Evolutionary conservation across 768 basidiomycete species (phyloP).

Genomic region (Paxillus ammoniavirescens): DNA sequence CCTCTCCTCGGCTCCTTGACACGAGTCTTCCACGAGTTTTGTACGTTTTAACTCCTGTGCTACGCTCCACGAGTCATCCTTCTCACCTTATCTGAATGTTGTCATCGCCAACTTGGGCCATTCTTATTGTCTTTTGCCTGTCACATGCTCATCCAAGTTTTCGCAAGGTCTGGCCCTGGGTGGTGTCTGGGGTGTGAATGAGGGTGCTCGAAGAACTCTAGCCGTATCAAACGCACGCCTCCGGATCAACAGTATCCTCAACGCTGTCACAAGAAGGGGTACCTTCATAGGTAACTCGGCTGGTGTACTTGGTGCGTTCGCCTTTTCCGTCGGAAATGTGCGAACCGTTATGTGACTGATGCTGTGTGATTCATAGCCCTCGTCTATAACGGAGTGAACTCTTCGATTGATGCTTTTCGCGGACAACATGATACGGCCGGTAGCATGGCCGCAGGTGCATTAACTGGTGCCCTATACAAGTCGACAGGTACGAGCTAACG

Average conservation of each 20-base stretch:
- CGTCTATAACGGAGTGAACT: constrained; percentile 95
- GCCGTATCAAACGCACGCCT: constrained; percentile 83
- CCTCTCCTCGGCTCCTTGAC: constrained; percentile 55
- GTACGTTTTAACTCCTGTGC: constrained; percentile 49
- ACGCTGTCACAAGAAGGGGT: constrained; percentile 94
- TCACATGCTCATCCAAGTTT: constrained; percentile 72
- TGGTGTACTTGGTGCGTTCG: constrained; percentile 87
- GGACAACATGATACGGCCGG: constrained; percentile 91
- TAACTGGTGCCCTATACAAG: constrained; percentile 91
- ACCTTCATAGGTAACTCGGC: constrained; percentile 98
- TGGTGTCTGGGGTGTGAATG: constrained; percentile 93
- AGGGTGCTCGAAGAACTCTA: constrained; percentile 86
- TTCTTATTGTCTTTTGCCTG: constrained; percentile 77
- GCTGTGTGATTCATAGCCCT: constrained; percentile 61
- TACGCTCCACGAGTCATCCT: constrained; percentile 42
- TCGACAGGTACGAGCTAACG: constrained; percentile 74
- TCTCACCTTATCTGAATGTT: constrained; percentile 70
- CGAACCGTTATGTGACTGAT: constrained; percentile 36
- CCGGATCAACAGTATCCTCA: constrained; percentile 95
- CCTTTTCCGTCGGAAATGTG: constrained; percentile 30
- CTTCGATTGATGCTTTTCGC: constrained; percentile 83
- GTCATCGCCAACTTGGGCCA: constrained; percentile 54
- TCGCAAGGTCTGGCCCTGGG: constrained; percentile 88
- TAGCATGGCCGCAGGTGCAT: constrained; percentile 87
- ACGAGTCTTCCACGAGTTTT: constrained; percentile 44